These are phyloP conservation scores for Fusarium tuaranense DNA, from an alignment of 2,329 filamentous ascomycete species.

Conservation along the genomic window DNA sequence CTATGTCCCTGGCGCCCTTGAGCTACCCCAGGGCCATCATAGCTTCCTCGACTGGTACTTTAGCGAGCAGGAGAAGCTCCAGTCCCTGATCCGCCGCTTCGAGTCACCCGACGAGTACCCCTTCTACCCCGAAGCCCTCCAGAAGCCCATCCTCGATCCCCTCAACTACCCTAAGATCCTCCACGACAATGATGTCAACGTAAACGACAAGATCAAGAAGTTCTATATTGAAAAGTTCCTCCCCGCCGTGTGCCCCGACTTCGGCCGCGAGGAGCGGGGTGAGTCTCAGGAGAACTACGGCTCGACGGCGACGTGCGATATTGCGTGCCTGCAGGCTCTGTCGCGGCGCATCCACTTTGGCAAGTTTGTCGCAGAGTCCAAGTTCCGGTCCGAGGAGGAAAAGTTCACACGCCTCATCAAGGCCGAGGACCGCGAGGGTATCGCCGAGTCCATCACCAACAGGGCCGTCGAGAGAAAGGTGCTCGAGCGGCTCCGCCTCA, in stretches of 20 bases:
- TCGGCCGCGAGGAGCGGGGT: conserved; percentile 81
- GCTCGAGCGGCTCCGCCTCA: conserved; percentile 84
- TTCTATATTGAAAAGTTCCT: conserved; percentile 88
- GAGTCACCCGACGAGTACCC: conserved; percentile 97
- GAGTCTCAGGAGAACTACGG: conserved; percentile 96
- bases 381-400: conserved; percentile 87
- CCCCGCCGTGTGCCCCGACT: conserved; percentile 83
- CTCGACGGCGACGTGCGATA: conserved; percentile 90
- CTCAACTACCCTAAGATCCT: conserved; percentile 90
- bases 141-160: conserved; percentile 85
- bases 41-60: conserved; percentile 97
- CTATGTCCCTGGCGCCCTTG: conserved; percentile 83
- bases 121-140: conserved; percentile 88
- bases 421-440: conserved; percentile 81
- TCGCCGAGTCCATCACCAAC: conserved; percentile 93
- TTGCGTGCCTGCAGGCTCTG: conserved; percentile 88
- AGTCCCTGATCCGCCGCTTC: conserved; percentile 94
- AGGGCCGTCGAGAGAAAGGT: conserved; percentile 90
- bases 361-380: conserved; percentile 97
- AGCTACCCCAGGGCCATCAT: conserved; percentile 77
- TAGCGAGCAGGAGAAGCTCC: conserved; percentile 87
- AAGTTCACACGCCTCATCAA: conserved; percentile 86
- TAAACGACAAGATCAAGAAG: conserved; percentile 87
- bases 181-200: conserved; percentile 88
- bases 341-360: conserved; percentile 95